These are phyloP conservation scores for Fusarium sulawesiense DNA, from an alignment of 2,329 filamentous ascomycete genomes.

Conservation along the genomic window DNA sequence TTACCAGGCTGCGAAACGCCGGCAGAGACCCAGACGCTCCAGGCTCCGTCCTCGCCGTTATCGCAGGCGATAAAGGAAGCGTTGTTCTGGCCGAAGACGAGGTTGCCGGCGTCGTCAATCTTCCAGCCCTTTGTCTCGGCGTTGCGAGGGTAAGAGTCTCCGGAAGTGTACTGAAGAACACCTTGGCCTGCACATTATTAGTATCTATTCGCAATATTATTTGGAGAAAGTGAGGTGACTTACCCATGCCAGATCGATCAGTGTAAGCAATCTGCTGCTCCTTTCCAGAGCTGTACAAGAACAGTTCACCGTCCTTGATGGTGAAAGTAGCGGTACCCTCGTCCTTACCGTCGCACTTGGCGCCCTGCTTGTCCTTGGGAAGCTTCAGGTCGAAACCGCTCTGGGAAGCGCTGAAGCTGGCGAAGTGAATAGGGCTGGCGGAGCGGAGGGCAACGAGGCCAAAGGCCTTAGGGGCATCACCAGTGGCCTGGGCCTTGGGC, in stretches of 20 bases:
- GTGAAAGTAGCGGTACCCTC: constrained; percentile 61
- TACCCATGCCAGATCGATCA: constrained; percentile 70
- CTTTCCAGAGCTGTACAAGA: constrained; percentile 57
- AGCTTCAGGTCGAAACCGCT: constrained; percentile 58
- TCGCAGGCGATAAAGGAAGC: constrained; percentile 66
- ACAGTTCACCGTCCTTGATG: constrained; percentile 55
- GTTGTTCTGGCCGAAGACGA: neutral
- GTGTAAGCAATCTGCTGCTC: constrained; percentile 62
- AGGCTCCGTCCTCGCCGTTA: constrained; percentile 54
- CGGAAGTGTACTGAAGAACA: constrained; percentile 63
- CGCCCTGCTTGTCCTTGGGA: constrained; percentile 53
- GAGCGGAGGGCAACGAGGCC: constrained; percentile 61
- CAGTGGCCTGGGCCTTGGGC: constrained; percentile 20
- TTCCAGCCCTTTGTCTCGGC: constrained; percentile 60
- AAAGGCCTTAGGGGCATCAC: constrained; percentile 50
- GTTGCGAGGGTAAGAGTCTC: constrained; percentile 54
- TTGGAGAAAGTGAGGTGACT: constrained; percentile 19
- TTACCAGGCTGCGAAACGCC: constrained; percentile 51
- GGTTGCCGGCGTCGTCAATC: constrained; percentile 51
- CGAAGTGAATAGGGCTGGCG: constrained; percentile 61
- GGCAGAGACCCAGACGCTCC: constrained; percentile 52
- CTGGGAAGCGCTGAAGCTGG: constrained; percentile 56
- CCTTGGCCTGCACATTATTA: constrained; percentile 58
- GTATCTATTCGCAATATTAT: no score
- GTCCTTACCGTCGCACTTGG: constrained; percentile 58